These are phyloP conservation scores for Agaricus subrufescens DNA, from an alignment of 768 basidiomycete species.

Conservation along the genomic window DNA sequence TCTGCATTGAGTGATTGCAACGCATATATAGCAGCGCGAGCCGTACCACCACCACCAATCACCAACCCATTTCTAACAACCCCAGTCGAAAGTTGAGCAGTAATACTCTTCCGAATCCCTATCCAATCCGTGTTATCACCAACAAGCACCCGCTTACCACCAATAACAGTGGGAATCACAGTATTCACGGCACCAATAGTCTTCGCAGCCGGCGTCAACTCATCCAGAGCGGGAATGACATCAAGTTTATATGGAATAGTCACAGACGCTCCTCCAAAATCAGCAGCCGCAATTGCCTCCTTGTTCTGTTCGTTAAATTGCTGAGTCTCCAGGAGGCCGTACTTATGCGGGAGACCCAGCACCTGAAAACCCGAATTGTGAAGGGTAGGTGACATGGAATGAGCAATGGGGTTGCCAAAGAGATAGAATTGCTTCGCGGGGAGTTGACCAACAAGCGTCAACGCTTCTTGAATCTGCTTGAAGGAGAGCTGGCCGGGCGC, in stretches of 20 bases:
- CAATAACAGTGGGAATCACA: conserved; percentile 49
- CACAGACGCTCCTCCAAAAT: conserved; percentile 94
- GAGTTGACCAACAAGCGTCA: conserved; percentile 76
- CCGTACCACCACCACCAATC: conserved; percentile 93
- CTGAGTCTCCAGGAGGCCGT: conserved; percentile 72
- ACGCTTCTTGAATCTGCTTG: conserved; percentile 76
- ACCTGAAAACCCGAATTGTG: conserved; percentile 85
- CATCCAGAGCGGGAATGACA: conserved; percentile 78
- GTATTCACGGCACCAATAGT: conserved; percentile 96
- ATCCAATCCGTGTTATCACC: conserved; percentile 98
- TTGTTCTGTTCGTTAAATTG: conserved; percentile 63
- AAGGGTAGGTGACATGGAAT: conserved; percentile 88
- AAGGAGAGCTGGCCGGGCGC: conserved; percentile 94
- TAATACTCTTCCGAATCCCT: conserved; percentile 66
- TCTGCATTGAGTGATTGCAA: conserved; percentile 62
- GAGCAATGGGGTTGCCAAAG: conserved; percentile 83
- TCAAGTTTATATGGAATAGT: conserved; percentile 96
- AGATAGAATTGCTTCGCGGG: conserved; percentile 77
- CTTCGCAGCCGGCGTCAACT: conserved; percentile 74
- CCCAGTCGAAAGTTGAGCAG: conserved; percentile 32
- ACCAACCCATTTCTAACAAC: conserved; percentile 60
- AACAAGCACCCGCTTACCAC: conserved; percentile 39
- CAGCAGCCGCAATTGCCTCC: conserved; percentile 52
- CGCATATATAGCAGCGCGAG: conserved; percentile 92
- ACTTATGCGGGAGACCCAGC: conserved; percentile 82